These are phyloP conservation scores for Lichtheimia corymbifera DNA, from an alignment of 371 early-diverging fungal genomes.

Conservation along the genomic window DNA sequence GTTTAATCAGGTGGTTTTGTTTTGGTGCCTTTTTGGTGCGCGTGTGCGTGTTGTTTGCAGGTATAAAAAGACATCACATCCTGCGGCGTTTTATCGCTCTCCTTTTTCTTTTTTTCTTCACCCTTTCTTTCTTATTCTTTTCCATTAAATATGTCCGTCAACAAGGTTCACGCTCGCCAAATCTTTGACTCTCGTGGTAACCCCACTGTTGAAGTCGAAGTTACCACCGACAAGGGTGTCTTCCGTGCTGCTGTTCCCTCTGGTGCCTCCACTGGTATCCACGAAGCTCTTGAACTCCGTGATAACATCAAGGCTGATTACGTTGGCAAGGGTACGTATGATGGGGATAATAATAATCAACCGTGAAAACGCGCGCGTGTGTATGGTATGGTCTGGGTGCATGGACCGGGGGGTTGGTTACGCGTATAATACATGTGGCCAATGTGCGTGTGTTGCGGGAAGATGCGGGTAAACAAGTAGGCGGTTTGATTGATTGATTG, in stretches of 20 bases:
- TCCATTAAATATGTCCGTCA: conserved; percentile 57
- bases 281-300: conserved; percentile 98
- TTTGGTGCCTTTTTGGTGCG: too few relatives aligned
- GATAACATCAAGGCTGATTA: conserved; percentile 85
- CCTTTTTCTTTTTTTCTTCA: conserved; percentile 22
- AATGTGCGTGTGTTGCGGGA: conserved; percentile 5
- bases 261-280: conserved; percentile 98
- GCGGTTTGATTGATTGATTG: not conserved
- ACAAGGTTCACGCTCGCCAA: conserved; percentile 93
- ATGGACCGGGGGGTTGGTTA: too few relatives aligned
- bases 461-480: conserved; percentile 4
- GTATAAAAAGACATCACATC: conserved; percentile 38
- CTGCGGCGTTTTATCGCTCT: too few relatives aligned
- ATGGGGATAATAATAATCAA: not conserved
- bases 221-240: conserved; percentile 85
- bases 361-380: too few relatives aligned
- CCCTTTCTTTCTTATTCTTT: conserved; percentile 46
- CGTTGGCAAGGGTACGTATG: conserved; percentile 88
- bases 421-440: too few relatives aligned
- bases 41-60: too few relatives aligned
- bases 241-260: conserved; percentile 98
- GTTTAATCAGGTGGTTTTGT: too few relatives aligned
- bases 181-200: conserved; percentile 99
- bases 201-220: conserved; percentile 99
- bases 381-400: too few relatives aligned